A percentile compares a stretch with the other conserved stretches of the same genome.
phyloP scores from a whole-genome alignment of 2,329 filamentous ascomycete genomes.

The Alternaria viburni region DNA sequence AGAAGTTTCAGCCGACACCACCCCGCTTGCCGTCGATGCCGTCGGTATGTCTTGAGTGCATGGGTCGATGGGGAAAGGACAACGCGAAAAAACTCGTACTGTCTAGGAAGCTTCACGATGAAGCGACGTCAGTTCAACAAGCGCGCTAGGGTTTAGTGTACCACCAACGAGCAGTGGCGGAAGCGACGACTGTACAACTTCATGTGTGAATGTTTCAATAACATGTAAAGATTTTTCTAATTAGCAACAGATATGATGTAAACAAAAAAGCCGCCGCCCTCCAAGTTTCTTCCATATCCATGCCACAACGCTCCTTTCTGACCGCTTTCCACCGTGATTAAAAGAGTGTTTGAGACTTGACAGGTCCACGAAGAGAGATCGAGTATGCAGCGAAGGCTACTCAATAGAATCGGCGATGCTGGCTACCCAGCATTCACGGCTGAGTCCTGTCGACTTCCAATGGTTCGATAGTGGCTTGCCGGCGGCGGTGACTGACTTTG shows the following conservation, averaged over 20 bases:
- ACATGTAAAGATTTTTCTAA: background rate
- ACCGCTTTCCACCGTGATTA: background rate
- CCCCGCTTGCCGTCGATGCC: background rate
- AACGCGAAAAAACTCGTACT: background rate
- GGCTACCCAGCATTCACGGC: slow-evolving; percentile 1
- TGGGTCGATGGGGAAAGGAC: background rate
- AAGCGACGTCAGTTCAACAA: background rate
- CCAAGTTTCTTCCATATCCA: background rate
- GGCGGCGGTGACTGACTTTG: slow-evolving; percentile 27
- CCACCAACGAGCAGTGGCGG: background rate
- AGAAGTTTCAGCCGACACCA: background rate
- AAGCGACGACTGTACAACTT: background rate
- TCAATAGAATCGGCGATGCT: background rate
- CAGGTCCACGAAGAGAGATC: background rate
- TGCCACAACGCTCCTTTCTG: background rate
- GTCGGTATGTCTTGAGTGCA: background rate
- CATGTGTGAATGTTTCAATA: background rate
- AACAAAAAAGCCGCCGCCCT: background rate
- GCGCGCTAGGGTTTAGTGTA: slow-evolving; percentile 5
- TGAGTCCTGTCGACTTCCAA: slow-evolving; percentile 6
- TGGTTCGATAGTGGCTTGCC: slow-evolving; percentile 28
- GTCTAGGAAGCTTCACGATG: background rate
- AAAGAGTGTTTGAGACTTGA: background rate
- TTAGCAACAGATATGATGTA: background rate
- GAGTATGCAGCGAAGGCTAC: background rate